Conservation (phyloP, 768 basidiomycete species). For the Boletus sp. region DNA sequence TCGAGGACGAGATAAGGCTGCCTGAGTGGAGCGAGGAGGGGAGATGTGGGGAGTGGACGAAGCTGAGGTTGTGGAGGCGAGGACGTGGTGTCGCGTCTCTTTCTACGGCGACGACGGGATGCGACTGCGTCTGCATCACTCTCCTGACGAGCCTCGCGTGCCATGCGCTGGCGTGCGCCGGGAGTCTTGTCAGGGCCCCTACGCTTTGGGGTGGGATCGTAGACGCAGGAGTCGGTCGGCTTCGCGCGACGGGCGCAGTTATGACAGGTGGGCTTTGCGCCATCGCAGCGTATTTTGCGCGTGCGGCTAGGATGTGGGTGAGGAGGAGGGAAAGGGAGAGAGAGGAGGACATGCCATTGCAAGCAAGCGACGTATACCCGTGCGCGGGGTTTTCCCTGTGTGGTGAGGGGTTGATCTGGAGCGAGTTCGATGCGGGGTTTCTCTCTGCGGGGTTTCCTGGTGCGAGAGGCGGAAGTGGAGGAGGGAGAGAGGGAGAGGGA, state of each 20-base stretch:
- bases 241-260: constrained; percentile 60
- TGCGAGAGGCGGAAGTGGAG: not conserved
- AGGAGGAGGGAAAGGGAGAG: not conserved
- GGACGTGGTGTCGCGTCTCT: constrained; percentile 1
- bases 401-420: constrained; percentile 74
- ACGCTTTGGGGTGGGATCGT: constrained; percentile 71
- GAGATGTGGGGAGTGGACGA: not conserved
- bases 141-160: constrained; percentile 39
- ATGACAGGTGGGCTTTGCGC: constrained; percentile 71
- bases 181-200: constrained; percentile 77
- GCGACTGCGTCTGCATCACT: constrained; percentile 25
- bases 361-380: constrained; percentile 78
- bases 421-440: constrained; percentile 66
- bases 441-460: constrained; percentile 45
- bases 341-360: constrained; percentile 54
- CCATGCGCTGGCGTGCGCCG: constrained; percentile 69
- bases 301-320: constrained; percentile 48
- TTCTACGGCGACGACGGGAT: constrained; percentile 25
- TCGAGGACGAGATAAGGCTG: constrained; percentile 20
- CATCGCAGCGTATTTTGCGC: constrained; percentile 81
- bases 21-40: not conserved
- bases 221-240: constrained; percentile 50
- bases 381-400: constrained; percentile 72
- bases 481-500: not conserved
- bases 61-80: constrained; percentile 1